Evolutionary conservation across 2,329 filamentous ascomycete species (phyloP).

Genomic region (Cyphellophora europaea): DNA sequence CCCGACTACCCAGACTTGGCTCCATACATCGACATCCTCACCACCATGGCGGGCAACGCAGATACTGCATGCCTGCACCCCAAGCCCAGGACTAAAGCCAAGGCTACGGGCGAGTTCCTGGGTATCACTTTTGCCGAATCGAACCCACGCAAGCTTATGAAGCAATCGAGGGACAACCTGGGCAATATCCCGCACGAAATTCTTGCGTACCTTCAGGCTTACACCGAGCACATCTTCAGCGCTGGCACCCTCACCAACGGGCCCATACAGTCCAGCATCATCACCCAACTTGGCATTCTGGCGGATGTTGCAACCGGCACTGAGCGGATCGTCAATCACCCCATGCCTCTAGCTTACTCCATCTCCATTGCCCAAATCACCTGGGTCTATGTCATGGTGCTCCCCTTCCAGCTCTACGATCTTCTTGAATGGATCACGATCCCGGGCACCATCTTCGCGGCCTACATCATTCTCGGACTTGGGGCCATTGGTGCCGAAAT

Average conservation of each 20-base stretch:
- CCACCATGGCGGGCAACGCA: conserved; percentile 61
- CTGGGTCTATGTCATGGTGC: conserved; percentile 70
- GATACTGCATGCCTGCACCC: conserved; percentile 23
- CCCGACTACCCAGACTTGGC: conserved; percentile 66
- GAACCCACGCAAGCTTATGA: conserved; percentile 70
- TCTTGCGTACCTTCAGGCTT: conserved; percentile 59
- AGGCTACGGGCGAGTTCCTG: conserved; percentile 60
- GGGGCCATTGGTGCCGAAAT: conserved; percentile 69
- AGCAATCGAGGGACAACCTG: conserved; percentile 61
- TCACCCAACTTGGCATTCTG: conserved; percentile 53
- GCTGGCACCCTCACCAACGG: conserved; percentile 26
- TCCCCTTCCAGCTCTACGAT: conserved; percentile 69
- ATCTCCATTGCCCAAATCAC: conserved; percentile 82
- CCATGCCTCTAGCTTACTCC: conserved; percentile 71
- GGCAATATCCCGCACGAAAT: conserved; percentile 81
- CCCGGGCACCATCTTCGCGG: conserved; percentile 60
- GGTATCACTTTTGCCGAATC: conserved; percentile 67
- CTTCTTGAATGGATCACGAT: conserved; percentile 65
- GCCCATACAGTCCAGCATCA: conserved; percentile 28
- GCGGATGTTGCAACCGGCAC: conserved; percentile 65
- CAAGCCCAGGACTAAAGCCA: conserved; percentile 45
- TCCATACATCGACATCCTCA: conserved; percentile 60
- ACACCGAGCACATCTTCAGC: conserved; percentile 51
- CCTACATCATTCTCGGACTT: conserved; percentile 76
- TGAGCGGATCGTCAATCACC: conserved; percentile 73